A percentile compares a stretch with the other conserved stretches of the same genome.
phyloP scores from a whole-genome alignment of 73 alveolate genomes.

The Stentor coeruleus region DNA sequence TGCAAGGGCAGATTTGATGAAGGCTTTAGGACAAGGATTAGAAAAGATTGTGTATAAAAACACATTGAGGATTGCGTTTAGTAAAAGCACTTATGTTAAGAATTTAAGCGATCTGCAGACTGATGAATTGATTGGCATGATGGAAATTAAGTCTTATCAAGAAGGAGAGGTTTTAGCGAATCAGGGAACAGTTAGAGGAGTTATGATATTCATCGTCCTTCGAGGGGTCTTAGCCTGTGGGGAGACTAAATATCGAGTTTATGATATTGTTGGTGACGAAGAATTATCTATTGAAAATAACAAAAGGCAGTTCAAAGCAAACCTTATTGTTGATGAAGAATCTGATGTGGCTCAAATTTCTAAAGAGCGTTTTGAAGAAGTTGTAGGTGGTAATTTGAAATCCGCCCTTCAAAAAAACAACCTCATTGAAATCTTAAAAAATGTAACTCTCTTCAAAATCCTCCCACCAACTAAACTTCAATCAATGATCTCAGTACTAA shows the following conservation, averaged over 20 bases:
- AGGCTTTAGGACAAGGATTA: not conserved
- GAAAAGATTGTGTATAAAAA: not conserved
- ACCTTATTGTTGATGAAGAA: too few relatives aligned
- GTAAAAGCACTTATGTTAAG: not conserved
- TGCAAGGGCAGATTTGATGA: not conserved
- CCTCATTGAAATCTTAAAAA: not conserved
- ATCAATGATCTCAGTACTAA: not conserved
- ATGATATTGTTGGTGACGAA: too few relatives aligned
- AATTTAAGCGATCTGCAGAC: not conserved
- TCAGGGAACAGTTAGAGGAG: not conserved
- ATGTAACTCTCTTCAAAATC: not conserved
- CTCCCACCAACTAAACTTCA: not conserved
- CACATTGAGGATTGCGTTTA: conserved; percentile 1
- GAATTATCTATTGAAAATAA: too few relatives aligned
- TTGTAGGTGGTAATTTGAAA: too few relatives aligned
- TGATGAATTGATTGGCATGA: not conserved
- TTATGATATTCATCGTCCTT: not conserved
- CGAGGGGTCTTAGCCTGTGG: not conserved
- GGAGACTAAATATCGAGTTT: too few relatives aligned
- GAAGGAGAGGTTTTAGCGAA: not conserved
- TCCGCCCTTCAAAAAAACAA: too few relatives aligned
- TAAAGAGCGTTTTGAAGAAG: too few relatives aligned
- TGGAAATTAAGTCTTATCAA: not conserved
- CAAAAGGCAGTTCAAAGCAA: too few relatives aligned
- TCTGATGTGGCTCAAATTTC: too few relatives aligned